Conservation (phyloP, 108 stramenopile species). For the Nannochloropsis salina region DNA sequence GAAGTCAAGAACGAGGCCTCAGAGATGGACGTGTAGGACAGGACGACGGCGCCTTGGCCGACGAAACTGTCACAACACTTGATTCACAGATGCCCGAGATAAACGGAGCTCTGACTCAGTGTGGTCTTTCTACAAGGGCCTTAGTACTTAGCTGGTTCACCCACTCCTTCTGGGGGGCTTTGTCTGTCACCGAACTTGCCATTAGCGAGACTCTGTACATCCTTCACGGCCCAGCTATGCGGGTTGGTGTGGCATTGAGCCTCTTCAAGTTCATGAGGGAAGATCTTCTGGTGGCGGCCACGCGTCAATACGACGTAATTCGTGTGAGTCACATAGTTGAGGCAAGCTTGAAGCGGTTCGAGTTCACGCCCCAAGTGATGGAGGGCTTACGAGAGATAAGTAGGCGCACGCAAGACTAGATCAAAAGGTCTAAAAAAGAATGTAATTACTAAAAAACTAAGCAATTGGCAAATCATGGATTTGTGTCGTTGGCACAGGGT, state of each 20-base stretch:
- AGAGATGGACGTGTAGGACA: not conserved
- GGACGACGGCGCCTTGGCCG: not conserved
- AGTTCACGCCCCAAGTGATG: slow-evolving; percentile 4
- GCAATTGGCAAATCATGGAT: too few relatives aligned
- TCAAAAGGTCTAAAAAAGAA: too few relatives aligned
- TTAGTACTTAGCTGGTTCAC: not conserved
- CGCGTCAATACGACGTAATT: not conserved
- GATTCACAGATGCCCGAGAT: not conserved
- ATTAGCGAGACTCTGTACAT: not conserved
- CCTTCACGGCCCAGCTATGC: not conserved
- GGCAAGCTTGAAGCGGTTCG: not conserved
- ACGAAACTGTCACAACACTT: not conserved
- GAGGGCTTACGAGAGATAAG: not conserved
- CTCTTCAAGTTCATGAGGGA: slow-evolving; percentile 3
- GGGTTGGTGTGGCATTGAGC: not conserved
- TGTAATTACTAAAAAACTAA: too few relatives aligned
- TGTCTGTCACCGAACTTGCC: slow-evolving; percentile 17
- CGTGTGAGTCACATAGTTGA: not conserved
- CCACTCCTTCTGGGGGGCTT: slow-evolving; percentile 1
- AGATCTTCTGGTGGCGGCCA: not conserved
- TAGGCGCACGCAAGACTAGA: too few relatives aligned
- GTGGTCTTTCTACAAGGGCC: not conserved
- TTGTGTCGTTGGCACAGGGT: too few relatives aligned
- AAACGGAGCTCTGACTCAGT: not conserved
- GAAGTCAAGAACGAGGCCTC: not conserved